Evolutionary conservation across 2,329 filamentous ascomycete species (phyloP).

Genomic region (Trichoderma pleuroti): DNA sequence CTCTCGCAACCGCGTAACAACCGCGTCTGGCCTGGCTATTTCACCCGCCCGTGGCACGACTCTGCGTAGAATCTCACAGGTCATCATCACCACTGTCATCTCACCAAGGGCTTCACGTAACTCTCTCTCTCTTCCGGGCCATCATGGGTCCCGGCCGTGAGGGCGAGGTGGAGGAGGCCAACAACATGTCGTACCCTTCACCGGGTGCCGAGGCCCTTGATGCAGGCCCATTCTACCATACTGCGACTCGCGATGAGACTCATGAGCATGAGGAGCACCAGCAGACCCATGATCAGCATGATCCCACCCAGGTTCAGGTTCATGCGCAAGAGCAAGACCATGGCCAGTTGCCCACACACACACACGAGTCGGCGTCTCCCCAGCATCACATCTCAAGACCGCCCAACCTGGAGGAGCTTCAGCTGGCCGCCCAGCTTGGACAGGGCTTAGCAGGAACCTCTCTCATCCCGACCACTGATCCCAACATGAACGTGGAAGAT

Average conservation of each 20-base stretch:
- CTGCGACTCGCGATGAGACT: slow-evolving; percentile 34
- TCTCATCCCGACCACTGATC: slow-evolving; percentile 47
- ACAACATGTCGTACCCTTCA: slow-evolving; percentile 45
- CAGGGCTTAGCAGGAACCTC: slow-evolving; percentile 49
- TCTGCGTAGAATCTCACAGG: slow-evolving; percentile 1
- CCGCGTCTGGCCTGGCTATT: not conserved
- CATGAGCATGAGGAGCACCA: slow-evolving; percentile 25
- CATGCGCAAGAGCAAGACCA: slow-evolving; percentile 31
- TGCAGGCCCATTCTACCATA: slow-evolving; percentile 43
- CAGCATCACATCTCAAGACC: slow-evolving; percentile 42
- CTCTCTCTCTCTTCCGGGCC: not conserved
- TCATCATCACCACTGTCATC: not conserved
- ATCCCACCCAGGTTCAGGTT: slow-evolving; percentile 29
- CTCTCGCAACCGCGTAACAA: slow-evolving; percentile 17
- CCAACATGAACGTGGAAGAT: slow-evolving; percentile 43
- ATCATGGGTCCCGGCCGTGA: slow-evolving; percentile 36
- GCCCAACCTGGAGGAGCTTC: slow-evolving; percentile 53
- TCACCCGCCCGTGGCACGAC: not conserved
- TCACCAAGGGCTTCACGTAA: not conserved
- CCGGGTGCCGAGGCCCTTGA: slow-evolving; percentile 45
- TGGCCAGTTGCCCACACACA: slow-evolving; percentile 31
- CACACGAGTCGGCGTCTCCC: slow-evolving; percentile 36
- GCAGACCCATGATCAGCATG: slow-evolving; percentile 28
- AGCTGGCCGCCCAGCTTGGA: slow-evolving; percentile 56
- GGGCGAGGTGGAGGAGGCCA: slow-evolving; percentile 34